phyloP scores from a whole-genome alignment of 1,284 basidiomycete genomes.

The Ceratobasidium sp. region DNA sequence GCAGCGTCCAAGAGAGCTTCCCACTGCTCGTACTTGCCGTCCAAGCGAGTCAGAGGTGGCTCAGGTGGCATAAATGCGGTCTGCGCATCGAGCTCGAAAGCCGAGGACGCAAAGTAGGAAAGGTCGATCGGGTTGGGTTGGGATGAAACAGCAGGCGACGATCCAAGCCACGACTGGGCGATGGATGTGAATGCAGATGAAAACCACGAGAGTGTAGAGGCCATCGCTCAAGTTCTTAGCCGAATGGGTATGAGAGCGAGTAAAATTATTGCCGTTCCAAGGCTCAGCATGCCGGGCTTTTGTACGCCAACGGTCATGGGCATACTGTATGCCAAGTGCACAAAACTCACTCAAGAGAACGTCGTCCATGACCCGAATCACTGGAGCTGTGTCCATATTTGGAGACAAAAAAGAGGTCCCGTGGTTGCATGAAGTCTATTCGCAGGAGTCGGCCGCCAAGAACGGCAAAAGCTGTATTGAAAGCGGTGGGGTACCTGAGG shows the following conservation, averaged over 20 bases:
- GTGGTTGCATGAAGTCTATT: constrained; percentile 13
- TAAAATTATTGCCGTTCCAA: constrained; percentile 27
- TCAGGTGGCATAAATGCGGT: constrained; percentile 60
- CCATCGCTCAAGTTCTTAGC: neutral
- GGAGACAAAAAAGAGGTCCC: constrained; percentile 27
- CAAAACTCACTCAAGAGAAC: constrained; percentile 11
- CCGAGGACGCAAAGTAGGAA: constrained; percentile 45
- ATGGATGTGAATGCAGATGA: constrained; percentile 17
- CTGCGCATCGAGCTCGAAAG: constrained; percentile 61
- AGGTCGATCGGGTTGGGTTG: constrained; percentile 2
- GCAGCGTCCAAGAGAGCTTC: constrained; percentile 49
- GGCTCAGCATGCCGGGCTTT: constrained; percentile 1
- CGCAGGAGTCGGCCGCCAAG: constrained; percentile 3
- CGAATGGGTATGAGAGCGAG: constrained; percentile 7
- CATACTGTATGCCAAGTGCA: neutral
- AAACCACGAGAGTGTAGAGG: constrained; percentile 16
- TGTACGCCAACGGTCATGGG: constrained; percentile 6
- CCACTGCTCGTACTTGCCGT: constrained; percentile 51
- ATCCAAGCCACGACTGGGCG: constrained; percentile 15
- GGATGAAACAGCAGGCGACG: neutral
- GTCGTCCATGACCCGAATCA: constrained; percentile 17
- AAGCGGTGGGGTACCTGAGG: constrained; percentile 7
- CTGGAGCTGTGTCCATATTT: constrained; percentile 13
- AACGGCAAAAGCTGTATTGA: constrained; percentile 17
- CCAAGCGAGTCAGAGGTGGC: constrained; percentile 52